Percentiles rank a stretch among this genome's conserved stretches.
phyloP scores from a whole-genome alignment of 352 stramenopile genomes.

The Phytophthora uliginosa region DNA sequence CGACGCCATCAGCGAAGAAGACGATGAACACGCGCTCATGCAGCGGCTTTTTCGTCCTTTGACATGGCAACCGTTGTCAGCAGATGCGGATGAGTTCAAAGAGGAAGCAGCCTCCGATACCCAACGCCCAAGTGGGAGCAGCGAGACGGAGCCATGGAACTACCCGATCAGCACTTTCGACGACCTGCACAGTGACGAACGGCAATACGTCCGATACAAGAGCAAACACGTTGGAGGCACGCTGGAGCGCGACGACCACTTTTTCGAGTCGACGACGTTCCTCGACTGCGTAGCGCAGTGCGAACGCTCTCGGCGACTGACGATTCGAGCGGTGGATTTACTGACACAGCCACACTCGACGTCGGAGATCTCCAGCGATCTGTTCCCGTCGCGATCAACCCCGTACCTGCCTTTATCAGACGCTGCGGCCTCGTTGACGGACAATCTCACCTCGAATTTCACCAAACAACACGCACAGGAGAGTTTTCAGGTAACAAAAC shows the following conservation, averaged over 20 bases:
- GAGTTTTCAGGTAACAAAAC: conserved; percentile 41
- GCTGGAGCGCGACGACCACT: conserved; percentile 71
- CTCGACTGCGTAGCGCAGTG: conserved; percentile 76
- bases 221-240: conserved; percentile 65
- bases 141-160: conserved; percentile 61
- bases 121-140: conserved; percentile 11
- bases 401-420: conserved; percentile 32
- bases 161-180: conserved; percentile 77
- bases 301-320: conserved; percentile 70
- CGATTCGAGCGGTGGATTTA: conserved; percentile 62
- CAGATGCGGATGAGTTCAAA: neutral
- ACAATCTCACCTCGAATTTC: conserved; percentile 54
- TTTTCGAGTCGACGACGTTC: conserved; percentile 72
- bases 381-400: conserved; percentile 18
- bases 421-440: conserved; percentile 25
- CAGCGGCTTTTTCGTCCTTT: conserved; percentile 39
- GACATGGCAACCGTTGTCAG: neutral
- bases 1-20: conserved; percentile 5
- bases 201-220: conserved; percentile 69
- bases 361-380: neutral
- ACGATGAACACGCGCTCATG: conserved; percentile 31
- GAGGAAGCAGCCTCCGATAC: neutral
- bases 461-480: conserved; percentile 40
- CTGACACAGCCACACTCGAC: conserved; percentile 17
- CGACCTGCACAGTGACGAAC: conserved; percentile 64